Conservation (phyloP, 495 filamentous ascomycete species). For the Penicillium chermesinum region DNA sequence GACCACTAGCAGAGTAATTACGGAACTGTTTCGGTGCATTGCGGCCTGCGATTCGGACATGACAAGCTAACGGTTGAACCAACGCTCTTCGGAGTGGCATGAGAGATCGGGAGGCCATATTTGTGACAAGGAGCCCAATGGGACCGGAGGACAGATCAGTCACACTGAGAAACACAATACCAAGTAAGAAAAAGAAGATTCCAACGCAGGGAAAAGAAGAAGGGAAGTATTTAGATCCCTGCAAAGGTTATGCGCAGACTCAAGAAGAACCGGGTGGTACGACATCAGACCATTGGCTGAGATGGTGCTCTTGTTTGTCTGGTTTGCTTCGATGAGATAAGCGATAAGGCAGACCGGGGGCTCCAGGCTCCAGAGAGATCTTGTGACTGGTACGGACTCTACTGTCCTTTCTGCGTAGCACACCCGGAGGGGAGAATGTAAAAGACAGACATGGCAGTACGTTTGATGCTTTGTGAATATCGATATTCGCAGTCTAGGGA, state of each 20-base stretch:
- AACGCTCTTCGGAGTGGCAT: slow-evolving; percentile 38
- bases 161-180: neutral
- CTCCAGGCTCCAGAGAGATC: neutral
- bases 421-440: too few species aligned
- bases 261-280: neutral
- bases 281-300: slow-evolving; percentile 9
- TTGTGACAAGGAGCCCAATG: slow-evolving; percentile 13
- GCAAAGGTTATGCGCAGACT: too few species aligned
- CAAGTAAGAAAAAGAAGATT: neutral
- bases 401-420: too few species aligned
- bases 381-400: neutral
- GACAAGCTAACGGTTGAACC: slow-evolving; percentile 22
- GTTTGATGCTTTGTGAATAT: too few species aligned
- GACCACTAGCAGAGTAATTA: slow-evolving; percentile 28
- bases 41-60: slow-evolving; percentile 17
- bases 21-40: slow-evolving; percentile 21
- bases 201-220: too few species aligned
- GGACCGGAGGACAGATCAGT: neutral
- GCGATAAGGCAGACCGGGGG: too few species aligned
- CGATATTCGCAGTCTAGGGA: too few species aligned
- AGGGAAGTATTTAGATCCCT: too few species aligned
- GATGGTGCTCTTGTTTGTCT: slow-evolving; percentile 19
- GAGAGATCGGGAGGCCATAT: slow-evolving; percentile 36
- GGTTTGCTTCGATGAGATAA: slow-evolving; percentile 29
- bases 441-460: too few species aligned